A percentile compares a stretch with the other conserved stretches of the same genome.
phyloP scores from a whole-genome alignment of 306 rosid genomes.

The Canavalia gladiata region DNA sequence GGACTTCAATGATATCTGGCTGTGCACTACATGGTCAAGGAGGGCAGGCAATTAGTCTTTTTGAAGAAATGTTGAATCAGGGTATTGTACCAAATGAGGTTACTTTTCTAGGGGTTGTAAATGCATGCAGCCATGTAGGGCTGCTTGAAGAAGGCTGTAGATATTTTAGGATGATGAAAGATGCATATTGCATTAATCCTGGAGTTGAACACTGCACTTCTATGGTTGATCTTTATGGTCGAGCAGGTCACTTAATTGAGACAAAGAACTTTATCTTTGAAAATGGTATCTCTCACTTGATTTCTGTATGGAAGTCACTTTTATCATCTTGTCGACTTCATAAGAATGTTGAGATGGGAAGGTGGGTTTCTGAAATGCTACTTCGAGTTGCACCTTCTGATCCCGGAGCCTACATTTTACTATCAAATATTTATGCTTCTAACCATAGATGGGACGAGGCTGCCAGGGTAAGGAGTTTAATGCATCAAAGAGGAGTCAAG shows the following conservation, averaged over 20 bases:
- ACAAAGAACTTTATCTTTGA: slow-evolving; percentile 67
- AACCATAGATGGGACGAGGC: slow-evolving; percentile 79
- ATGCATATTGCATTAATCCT: slow-evolving; percentile 66
- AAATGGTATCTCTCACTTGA: slow-evolving; percentile 67
- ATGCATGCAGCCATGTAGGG: slow-evolving; percentile 93
- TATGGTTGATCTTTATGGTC: slow-evolving; percentile 94
- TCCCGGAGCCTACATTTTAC: slow-evolving; percentile 71
- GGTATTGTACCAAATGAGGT: slow-evolving; percentile 81
- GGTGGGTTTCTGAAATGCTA: slow-evolving; percentile 70
- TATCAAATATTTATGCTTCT: slow-evolving; percentile 74
- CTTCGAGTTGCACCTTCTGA: slow-evolving; percentile 73
- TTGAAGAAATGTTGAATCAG: slow-evolving; percentile 66
- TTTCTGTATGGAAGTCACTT: slow-evolving; percentile 78
- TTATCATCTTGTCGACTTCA: slow-evolving; percentile 81
- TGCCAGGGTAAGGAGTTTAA: slow-evolving; percentile 67
- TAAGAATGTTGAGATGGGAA: slow-evolving; percentile 75
- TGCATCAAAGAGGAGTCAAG: slow-evolving; percentile 75
- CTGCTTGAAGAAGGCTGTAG: slow-evolving; percentile 74
- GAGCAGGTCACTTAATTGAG: slow-evolving; percentile 78
- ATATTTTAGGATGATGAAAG: slow-evolving; percentile 82
- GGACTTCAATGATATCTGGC: slow-evolving; percentile 90
- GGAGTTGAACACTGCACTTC: slow-evolving; percentile 79
- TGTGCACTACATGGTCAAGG: slow-evolving; percentile 83
- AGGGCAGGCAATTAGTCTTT: slow-evolving; percentile 62
- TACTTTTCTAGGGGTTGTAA: slow-evolving; percentile 78